Conservation (phyloP, 495 filamentous ascomycete genomes). For the Xylaria longipes region DNA sequence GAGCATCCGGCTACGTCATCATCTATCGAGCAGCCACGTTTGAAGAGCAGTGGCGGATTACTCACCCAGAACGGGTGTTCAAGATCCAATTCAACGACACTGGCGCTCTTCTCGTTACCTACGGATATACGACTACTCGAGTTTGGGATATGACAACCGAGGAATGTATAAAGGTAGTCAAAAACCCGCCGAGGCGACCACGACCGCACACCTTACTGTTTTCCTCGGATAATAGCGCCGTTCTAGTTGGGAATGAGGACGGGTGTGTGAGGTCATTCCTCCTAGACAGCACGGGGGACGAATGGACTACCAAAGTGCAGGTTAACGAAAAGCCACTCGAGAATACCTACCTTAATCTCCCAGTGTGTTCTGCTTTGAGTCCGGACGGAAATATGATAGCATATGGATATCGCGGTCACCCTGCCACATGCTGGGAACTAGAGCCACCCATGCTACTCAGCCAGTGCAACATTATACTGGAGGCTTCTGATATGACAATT, state of each 20-base stretch:
- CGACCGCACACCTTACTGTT: background rate
- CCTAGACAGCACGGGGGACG: background rate
- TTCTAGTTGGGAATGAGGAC: background rate
- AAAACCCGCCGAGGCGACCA: background rate
- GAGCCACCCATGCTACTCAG: constrained; percentile 1
- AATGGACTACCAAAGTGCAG: background rate
- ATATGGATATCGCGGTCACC: constrained; percentile 23
- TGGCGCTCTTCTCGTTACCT: constrained; percentile 7
- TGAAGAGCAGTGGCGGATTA: constrained; percentile 13
- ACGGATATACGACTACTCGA: constrained; percentile 1
- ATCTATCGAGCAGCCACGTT: constrained; percentile 15
- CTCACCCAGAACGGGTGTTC: background rate
- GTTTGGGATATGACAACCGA: constrained; percentile 2
- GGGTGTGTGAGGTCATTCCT: background rate
- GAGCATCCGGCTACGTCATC: background rate
- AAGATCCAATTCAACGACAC: constrained; percentile 3
- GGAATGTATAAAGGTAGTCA: background rate
- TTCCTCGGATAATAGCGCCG: background rate
- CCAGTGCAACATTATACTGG: background rate
- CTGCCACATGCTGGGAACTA: constrained; percentile 26
- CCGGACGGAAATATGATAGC: constrained; percentile 26
- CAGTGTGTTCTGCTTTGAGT: constrained; percentile 20
- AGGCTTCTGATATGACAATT: constrained; percentile 12
- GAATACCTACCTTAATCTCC: background rate
- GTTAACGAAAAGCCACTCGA: background rate